Conservation (phyloP, 2,329 filamentous ascomycete genomes). For the Colletotrichum magnum region DNA sequence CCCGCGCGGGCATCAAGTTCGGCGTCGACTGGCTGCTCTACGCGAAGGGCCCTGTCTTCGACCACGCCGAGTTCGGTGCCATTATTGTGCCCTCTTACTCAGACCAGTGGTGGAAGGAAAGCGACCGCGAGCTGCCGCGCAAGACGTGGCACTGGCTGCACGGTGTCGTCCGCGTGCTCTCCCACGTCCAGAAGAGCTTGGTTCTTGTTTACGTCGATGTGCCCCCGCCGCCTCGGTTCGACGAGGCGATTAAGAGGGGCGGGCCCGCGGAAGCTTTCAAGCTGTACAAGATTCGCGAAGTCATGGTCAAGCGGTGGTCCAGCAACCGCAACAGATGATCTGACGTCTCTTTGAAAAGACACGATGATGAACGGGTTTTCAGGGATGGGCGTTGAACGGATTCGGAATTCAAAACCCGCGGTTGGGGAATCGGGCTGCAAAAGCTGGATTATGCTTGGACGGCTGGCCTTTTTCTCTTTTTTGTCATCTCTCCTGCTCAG, state of each 20-base stretch:
- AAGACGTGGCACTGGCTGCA: slow-evolving; percentile 88
- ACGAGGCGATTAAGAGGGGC: slow-evolving; percentile 63
- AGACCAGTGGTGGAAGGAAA: slow-evolving; percentile 77
- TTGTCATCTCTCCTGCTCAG: not conserved
- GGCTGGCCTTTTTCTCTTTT: too few species aligned
- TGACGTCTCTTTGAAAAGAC: not conserved
- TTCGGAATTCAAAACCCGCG: not conserved
- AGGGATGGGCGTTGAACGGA: slow-evolving; percentile 13
- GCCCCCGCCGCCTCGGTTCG: slow-evolving; percentile 73
- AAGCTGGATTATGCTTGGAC: slow-evolving; percentile 3
- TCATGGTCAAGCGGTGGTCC: slow-evolving; percentile 86
- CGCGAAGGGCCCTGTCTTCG: slow-evolving; percentile 91
- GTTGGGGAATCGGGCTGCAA: not conserved
- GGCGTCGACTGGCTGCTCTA: slow-evolving; percentile 96
- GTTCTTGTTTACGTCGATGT: slow-evolving; percentile 94
- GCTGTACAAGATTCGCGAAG: slow-evolving; percentile 83
- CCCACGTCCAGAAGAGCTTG: slow-evolving; percentile 90
- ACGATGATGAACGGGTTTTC: not conserved
- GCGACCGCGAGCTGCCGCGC: slow-evolving; percentile 63
- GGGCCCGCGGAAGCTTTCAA: slow-evolving; percentile 72
- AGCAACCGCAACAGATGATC: slow-evolving; percentile 77
- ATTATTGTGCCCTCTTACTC: slow-evolving; percentile 88
- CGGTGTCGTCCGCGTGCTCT: slow-evolving; percentile 89
- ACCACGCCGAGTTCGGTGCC: slow-evolving; percentile 93
- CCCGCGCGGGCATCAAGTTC: slow-evolving; percentile 93